Evolutionary conservation across 2,329 filamentous ascomycete species (phyloP).

Genomic region (Thelonectria blattea): DNA sequence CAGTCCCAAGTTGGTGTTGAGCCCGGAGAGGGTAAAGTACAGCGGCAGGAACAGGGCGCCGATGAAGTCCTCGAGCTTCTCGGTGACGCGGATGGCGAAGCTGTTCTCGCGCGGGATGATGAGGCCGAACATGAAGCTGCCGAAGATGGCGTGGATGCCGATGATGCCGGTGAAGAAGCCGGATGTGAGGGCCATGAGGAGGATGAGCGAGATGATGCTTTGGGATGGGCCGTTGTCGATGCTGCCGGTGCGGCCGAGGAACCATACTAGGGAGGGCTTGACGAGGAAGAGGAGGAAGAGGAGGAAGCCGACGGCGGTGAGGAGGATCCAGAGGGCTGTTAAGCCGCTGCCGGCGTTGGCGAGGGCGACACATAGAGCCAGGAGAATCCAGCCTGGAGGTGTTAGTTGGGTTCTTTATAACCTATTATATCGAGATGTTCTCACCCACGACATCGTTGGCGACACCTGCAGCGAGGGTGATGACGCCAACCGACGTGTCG

Average conservation of each 20-base stretch:
- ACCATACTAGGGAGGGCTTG: slow-evolving; percentile 76
- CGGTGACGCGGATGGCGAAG: slow-evolving; percentile 86
- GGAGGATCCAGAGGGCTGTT: slow-evolving; percentile 81
- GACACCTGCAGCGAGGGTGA: slow-evolving; percentile 86
- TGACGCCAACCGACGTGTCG: slow-evolving; percentile 80
- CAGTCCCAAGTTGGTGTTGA: slow-evolving; percentile 85
- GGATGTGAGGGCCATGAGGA: slow-evolving; percentile 78
- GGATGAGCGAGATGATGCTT: slow-evolving; percentile 78
- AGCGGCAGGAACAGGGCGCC: slow-evolving; percentile 83
- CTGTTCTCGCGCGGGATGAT: slow-evolving; percentile 89
- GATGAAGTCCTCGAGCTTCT: slow-evolving; percentile 92
- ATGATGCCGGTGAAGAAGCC: slow-evolving; percentile 86
- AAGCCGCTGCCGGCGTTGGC: slow-evolving; percentile 86
- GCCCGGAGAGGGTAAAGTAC: slow-evolving; percentile 89
- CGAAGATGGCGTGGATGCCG: slow-evolving; percentile 91
- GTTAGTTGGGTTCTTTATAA: background rate
- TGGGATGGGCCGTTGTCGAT: slow-evolving; percentile 88
- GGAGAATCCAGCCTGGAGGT: slow-evolving; percentile 71
- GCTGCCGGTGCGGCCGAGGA: slow-evolving; percentile 74
- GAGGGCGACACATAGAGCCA: slow-evolving; percentile 91
- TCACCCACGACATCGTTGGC: slow-evolving; percentile 73
- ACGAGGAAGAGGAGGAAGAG: slow-evolving; percentile 76
- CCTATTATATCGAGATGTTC: background rate
- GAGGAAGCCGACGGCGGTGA: slow-evolving; percentile 76
- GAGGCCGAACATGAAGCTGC: slow-evolving; percentile 84